Percentiles rank a stretch among this genome's conserved stretches.
These are phyloP conservation scores for Allomyces macrogynus DNA, from an alignment of 192 early-diverging fungal genomes.

Conservation along the genomic window DNA sequence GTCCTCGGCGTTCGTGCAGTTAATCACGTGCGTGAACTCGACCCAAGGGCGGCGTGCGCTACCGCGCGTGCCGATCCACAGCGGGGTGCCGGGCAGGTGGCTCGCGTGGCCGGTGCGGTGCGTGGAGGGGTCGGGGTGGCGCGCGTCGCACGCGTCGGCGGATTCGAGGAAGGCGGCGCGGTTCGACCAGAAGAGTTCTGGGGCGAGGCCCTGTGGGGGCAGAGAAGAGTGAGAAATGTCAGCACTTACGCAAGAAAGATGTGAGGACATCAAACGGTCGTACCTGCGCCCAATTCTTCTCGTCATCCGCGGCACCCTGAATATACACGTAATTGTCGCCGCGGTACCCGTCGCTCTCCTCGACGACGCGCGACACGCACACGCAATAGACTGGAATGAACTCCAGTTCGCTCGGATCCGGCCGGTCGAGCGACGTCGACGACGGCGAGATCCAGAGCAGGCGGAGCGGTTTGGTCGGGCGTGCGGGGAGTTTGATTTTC, in stretches of 20 bases:
- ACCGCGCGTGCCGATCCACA: background rate
- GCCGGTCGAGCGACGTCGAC: conserved; percentile 15
- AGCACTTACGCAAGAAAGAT: no score
- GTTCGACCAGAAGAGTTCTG: background rate
- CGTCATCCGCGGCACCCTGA: conserved; percentile 78
- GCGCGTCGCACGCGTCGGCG: background rate
- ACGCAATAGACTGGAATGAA: conserved; percentile 63
- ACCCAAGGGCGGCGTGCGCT: background rate
- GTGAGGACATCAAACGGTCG: conserved; percentile 5
- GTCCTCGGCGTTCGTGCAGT: background rate
- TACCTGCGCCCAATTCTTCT: conserved; percentile 51
- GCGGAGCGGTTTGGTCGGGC: conserved; percentile 43
- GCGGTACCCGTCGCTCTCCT: conserved; percentile 11
- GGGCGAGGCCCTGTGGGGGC: background rate
- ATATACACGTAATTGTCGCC: conserved; percentile 48
- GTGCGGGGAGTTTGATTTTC: conserved; percentile 2
- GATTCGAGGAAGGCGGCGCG: background rate
- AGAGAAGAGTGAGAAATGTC: no score
- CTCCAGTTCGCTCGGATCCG: conserved; percentile 20
- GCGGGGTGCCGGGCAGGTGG: background rate
- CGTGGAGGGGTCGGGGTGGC: background rate
- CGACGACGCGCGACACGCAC: conserved; percentile 43
- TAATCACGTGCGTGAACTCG: background rate
- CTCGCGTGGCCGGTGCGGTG: background rate
- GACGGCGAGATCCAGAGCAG: conserved; percentile 65